A percentile compares a stretch with the other conserved stretches of the same genome.
Conservation (phyloP, 2,329 filamentous ascomycete genomes). For the Botrytis medusae region DNA sequence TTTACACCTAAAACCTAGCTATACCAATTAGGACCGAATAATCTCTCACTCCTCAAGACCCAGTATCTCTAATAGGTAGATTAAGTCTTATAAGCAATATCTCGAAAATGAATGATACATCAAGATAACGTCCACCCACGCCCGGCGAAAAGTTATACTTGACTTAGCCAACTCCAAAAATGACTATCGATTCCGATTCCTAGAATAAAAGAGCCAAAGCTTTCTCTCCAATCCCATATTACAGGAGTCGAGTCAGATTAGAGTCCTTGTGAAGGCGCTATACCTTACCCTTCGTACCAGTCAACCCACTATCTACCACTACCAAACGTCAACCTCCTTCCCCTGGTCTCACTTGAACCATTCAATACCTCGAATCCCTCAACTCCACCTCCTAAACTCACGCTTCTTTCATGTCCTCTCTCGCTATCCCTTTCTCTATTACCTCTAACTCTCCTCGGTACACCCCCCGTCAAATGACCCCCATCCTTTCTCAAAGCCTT, state of each 20-base stretch:
- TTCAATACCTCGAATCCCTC: not conserved
- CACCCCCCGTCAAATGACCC: constrained; percentile 14
- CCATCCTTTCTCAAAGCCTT: constrained; percentile 2
- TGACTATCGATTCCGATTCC: not conserved
- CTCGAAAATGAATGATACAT: not conserved
- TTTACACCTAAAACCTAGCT: not conserved
- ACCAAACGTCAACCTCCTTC: constrained; percentile 4
- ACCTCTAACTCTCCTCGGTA: not conserved
- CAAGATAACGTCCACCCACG: not conserved
- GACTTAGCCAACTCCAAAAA: not conserved
- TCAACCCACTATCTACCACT: not conserved
- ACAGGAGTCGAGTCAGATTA: not conserved
- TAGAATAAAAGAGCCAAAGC: not conserved
- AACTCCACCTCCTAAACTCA: not conserved
- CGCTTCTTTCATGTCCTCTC: not conserved
- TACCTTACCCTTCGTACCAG: not conserved
- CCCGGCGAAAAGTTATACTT: too few species aligned
- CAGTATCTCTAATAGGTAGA: not conserved
- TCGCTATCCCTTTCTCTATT: not conserved
- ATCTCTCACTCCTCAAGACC: not conserved
- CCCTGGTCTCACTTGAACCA: not conserved
- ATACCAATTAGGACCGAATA: not conserved
- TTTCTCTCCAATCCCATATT: not conserved
- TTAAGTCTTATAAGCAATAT: not conserved
- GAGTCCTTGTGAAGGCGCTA: not conserved